Evolutionary conservation across 1,139 yeast genomes (phyloP).

Genomic region (Yamadazyma pseudoaaseri): DNA sequence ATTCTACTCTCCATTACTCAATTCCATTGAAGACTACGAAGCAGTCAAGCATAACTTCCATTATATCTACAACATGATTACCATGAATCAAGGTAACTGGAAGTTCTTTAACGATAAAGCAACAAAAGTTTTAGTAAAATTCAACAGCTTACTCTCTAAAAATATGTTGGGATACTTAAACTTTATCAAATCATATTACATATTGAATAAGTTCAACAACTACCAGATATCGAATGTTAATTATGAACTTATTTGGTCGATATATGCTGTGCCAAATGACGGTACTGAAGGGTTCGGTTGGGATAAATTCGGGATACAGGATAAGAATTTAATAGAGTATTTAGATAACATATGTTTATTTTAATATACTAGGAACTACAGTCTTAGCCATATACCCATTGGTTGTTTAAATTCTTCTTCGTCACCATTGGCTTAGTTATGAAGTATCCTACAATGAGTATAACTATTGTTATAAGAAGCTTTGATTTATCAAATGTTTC

Average conservation of each 20-base stretch:
- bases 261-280: conserved; percentile 26
- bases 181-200: conserved; percentile 22
- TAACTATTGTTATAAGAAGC: conserved; percentile 58
- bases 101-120: conserved; percentile 28
- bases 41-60: conserved; percentile 29
- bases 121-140: conserved; percentile 29
- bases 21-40: conserved; percentile 29
- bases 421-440: conserved; percentile 60
- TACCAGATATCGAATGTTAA: conserved; percentile 39
- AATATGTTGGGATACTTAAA: conserved; percentile 11
- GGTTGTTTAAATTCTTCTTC: conserved; percentile 41
- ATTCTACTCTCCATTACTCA: conserved; percentile 37
- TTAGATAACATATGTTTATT: conserved; percentile 14
- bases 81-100: conserved; percentile 19
- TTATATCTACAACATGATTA: conserved; percentile 22
- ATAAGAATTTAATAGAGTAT: conserved; percentile 23
- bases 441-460: conserved; percentile 44
- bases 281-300: conserved; percentile 21
- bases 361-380: conserved; percentile 6
- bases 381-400: conserved; percentile 30
- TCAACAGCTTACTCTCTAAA: conserved; percentile 20
- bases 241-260: conserved; percentile 43
- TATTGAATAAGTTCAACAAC: conserved; percentile 36
- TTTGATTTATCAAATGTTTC: conserved; percentile 66
- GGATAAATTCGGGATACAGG: conserved; percentile 29